Evolutionary conservation across 768 basidiomycete genomes (phyloP), one percentile per base, ranked within the genome.

Genomic region (Termitomyces titanicus): DNA sequence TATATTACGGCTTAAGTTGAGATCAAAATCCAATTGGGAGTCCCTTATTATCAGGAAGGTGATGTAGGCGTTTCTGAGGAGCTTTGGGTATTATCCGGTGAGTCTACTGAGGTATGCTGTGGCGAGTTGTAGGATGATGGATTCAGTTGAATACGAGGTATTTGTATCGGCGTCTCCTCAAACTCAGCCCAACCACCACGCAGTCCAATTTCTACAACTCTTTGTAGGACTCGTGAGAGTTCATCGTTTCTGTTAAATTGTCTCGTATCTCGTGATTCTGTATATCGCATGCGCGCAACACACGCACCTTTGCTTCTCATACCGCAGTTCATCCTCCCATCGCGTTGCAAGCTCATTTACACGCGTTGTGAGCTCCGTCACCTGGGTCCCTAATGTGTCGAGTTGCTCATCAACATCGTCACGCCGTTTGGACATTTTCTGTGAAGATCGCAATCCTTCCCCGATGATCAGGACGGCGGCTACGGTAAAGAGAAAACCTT

Each of bases 401-500:
- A 92, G 72, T 53, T 80, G 76, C 50, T 92, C 90, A 57, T 89
- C 84, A 8, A 93, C 84, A 46, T 72, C 74, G 59, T 86, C 88
- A 43, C 89, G 74, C n/a, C 88, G 84, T 64, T 81, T 88, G 0
- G 83, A 78, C 56, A 85, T 76, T 55, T 77, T 89, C 18, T 88
- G 77, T 0, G 88, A 86, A 1, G 82, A 79, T 0, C 92, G 86
- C 79, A 82, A 94, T 22, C 85, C 74, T 67, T 94, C 92, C 2
- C 85, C 86, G 11, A 92, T 56, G 54, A 94, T 92, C 5, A 94
- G 74, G 0, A 69, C 69, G 2, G 86, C 85, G 0, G 92, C 91
- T 2, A 94, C 92, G 18, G 74, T 65, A 64, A 94, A 94, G 3
- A 94, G 78, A 61, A 94, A 94, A 0, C 89, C 89, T 69, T 94